phyloP scores from a whole-genome alignment of 108 stramenopile genomes.

The Pinguiococcus pyrenoidosus region DNA sequence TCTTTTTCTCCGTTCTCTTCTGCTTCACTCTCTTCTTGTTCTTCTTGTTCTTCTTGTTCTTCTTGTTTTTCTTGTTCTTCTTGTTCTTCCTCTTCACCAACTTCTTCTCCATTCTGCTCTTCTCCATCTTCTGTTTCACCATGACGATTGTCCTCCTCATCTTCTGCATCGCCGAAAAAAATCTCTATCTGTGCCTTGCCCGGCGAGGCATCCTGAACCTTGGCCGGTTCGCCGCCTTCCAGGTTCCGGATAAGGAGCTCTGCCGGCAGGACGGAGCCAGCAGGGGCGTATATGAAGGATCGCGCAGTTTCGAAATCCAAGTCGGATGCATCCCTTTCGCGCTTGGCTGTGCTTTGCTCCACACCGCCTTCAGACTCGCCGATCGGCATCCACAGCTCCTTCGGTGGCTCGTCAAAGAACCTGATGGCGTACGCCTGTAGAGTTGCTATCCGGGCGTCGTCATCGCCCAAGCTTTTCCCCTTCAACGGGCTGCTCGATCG shows the following conservation, averaged over 20 bases:
- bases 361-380: no score
- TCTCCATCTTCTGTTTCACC: not conserved
- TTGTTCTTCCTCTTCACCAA: not conserved
- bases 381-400: no score
- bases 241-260: no score
- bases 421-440: no score
- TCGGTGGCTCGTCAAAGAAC: no score
- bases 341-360: no score
- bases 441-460: no score
- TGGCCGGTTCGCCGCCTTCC: no score
- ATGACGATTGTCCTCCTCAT: not conserved
- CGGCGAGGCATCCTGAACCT: not conserved
- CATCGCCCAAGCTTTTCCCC: no score
- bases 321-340: not conserved
- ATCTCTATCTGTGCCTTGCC: no score
- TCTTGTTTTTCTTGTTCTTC: not conserved
- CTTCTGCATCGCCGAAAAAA: not conserved
- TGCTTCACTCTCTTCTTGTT: not conserved
- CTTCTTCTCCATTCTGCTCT: not conserved
- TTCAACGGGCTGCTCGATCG: no score
- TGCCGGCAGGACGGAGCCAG: not conserved
- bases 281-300: not conserved
- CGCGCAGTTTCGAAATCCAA: not conserved
- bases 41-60: not conserved
- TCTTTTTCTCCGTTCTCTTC: not conserved